Evolutionary conservation across 495 filamentous ascomycete genomes (phyloP).

Genomic region (Venustampulla echinocandica): DNA sequence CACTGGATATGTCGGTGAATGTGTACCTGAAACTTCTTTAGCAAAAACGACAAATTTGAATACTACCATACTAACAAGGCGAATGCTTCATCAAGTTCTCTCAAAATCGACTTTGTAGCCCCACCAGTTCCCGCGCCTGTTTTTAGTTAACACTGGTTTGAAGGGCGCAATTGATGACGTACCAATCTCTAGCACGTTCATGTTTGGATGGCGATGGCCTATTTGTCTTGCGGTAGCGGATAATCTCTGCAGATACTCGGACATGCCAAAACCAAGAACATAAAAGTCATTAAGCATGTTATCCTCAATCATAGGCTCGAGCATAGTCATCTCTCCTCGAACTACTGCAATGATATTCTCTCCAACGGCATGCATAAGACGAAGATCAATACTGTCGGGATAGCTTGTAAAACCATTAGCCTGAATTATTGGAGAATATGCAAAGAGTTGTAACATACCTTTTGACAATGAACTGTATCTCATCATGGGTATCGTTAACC

Average conservation of each 20-base stretch:
- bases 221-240: conserved; percentile 27
- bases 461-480: not conserved
- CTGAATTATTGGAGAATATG: not conserved
- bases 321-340: conserved; percentile 30
- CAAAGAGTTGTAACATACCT: conserved; percentile 5
- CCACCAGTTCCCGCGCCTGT: conserved; percentile 40
- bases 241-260: conserved; percentile 11
- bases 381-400: conserved; percentile 6
- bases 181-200: conserved; percentile 40
- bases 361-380: conserved; percentile 23
- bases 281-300: conserved; percentile 35
- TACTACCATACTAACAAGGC: too few species aligned
- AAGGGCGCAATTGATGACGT: conserved; percentile 22
- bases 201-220: conserved; percentile 31
- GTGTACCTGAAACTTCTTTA: too few species aligned
- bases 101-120: conserved; percentile 30
- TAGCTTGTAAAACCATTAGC: not conserved
- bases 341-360: conserved; percentile 31
- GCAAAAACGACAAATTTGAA: too few species aligned
- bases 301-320: conserved; percentile 35
- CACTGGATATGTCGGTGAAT: conserved; percentile 45
- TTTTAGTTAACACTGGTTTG: conserved; percentile 37
- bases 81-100: conserved; percentile 16
- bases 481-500: not conserved
- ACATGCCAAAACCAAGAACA: conserved; percentile 23